A percentile compares a stretch with the other conserved stretches of the same genome.
Evolutionary conservation across 495 filamentous ascomycete genomes (phyloP).

Genomic region (Penicillium daleae): DNA sequence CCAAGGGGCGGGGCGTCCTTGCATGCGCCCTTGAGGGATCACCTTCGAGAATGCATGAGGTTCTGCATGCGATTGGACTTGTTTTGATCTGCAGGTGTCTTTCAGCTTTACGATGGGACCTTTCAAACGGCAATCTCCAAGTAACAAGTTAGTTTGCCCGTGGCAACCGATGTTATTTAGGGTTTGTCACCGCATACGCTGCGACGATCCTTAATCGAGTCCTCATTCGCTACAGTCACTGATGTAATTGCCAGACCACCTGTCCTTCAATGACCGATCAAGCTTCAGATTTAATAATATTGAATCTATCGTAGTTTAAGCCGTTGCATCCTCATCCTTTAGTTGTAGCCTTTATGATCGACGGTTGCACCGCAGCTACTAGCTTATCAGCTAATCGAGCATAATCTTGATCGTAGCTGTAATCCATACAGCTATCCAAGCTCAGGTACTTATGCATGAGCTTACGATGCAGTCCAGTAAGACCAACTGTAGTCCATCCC

Average conservation of each 20-base stretch:
- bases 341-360: constrained; percentile 9
- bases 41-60: constrained; percentile 20
- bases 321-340: background rate
- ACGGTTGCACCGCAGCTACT: constrained; percentile 12
- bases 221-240: background rate
- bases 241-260: background rate
- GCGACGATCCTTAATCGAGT: background rate
- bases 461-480: constrained; percentile 1
- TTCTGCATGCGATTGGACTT: constrained; percentile 18
- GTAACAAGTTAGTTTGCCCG: background rate
- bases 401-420: background rate
- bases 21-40: constrained; percentile 29
- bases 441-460: background rate
- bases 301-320: background rate
- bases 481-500: constrained; percentile 3
- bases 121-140: constrained; percentile 10
- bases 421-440: background rate
- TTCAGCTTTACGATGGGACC: constrained; percentile 2
- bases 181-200: background rate
- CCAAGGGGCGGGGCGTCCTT: constrained; percentile 27
- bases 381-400: background rate
- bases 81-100: constrained; percentile 8
- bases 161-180: background rate
- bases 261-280: background rate
- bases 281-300: background rate